A percentile compares a stretch with the other conserved stretches of the same genome.
Evolutionary conservation across 1,139 yeast genomes (phyloP).

Genomic region (Hansenula lynferdii): DNA sequence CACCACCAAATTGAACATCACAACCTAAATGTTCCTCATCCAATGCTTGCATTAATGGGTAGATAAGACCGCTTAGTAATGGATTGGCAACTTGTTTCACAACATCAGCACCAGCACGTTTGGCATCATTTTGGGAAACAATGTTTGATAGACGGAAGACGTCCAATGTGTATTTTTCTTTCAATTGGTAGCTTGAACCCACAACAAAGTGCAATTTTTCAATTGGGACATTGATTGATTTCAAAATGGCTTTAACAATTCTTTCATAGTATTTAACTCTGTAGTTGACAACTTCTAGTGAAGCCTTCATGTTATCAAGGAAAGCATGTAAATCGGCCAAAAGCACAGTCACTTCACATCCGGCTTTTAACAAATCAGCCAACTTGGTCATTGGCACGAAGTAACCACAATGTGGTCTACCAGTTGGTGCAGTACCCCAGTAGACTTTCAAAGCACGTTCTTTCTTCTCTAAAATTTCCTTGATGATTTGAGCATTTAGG

Average conservation of each 20-base stretch:
- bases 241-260: slow-evolving; percentile 78
- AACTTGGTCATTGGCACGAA: slow-evolving; percentile 96
- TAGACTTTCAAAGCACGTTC: slow-evolving; percentile 80
- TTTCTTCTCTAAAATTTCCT: slow-evolving; percentile 73
- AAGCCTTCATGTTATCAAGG: slow-evolving; percentile 97
- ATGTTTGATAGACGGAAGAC: slow-evolving; percentile 76
- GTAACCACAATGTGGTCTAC: slow-evolving; percentile 98
- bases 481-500: slow-evolving; percentile 82
- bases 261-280: slow-evolving; percentile 88
- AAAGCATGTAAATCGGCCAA: slow-evolving; percentile 98
- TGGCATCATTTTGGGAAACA: slow-evolving; percentile 93
- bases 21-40: slow-evolving; percentile 89
- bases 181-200: slow-evolving; percentile 86
- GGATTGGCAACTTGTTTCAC: slow-evolving; percentile 97
- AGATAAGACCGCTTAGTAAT: slow-evolving; percentile 85
- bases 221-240: slow-evolving; percentile 84
- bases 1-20: slow-evolving; percentile 98
- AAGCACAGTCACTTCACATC: slow-evolving; percentile 88
- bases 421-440: slow-evolving; percentile 98
- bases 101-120: slow-evolving; percentile 99
- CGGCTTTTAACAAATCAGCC: slow-evolving; percentile 94
- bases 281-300: slow-evolving; percentile 83
- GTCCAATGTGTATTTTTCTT: slow-evolving; percentile 79
- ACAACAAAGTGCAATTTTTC: slow-evolving; percentile 78
- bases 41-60: slow-evolving; percentile 98